Evolutionary conservation across 805 yeast genomes (phyloP), one percentile per base, ranked within the genome.

Genomic region (Wickerhamiella vanderwaltii): DNA sequence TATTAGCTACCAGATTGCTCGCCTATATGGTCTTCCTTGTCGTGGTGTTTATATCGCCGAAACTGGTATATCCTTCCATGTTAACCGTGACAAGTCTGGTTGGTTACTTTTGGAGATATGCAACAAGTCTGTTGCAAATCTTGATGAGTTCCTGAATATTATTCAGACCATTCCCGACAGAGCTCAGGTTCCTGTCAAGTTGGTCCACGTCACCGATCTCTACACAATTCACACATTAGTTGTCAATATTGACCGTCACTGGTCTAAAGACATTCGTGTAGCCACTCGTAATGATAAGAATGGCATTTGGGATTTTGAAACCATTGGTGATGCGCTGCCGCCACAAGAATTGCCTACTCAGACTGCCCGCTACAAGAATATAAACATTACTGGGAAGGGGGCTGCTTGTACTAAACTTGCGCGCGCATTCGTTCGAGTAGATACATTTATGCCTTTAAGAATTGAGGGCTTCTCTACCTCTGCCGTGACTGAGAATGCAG

Each of bases 1-100:
- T 41, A 62, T 87, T 49, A 79, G 93, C 39, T 87, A 87, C 58
- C 95, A 87, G 60, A 68, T 86, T 63, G 95, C 95, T 2, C 72
- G 94, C 54, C 71, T 77, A 37, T 84, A 76, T 54, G 83, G 87
- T 24, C 71, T 86, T 23, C 91, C 95, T 0, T 91, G 81, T 1
- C 71, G 65, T 49, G 96, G 96, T 29, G 94, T 87, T 1, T 85
- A 74, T 56, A 68, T 83, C 30, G 78, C 79, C 50, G 73, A 79
- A 51, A 83, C 91, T 0, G 68, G 82, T 1, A 88, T 88, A 0
- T 77, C 88, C 0, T 85, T 87, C 61, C 46, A 59, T 34, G 52
- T 59, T 6, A 58, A 58, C 22, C 50, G 50, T 22, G 85, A 80
- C 43, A 67, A 72, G 43, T 66, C 69, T 22, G 94, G 94, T 11